Conservation (phyloP, 208 protist species). For the Leishmania braziliensis region DNA sequence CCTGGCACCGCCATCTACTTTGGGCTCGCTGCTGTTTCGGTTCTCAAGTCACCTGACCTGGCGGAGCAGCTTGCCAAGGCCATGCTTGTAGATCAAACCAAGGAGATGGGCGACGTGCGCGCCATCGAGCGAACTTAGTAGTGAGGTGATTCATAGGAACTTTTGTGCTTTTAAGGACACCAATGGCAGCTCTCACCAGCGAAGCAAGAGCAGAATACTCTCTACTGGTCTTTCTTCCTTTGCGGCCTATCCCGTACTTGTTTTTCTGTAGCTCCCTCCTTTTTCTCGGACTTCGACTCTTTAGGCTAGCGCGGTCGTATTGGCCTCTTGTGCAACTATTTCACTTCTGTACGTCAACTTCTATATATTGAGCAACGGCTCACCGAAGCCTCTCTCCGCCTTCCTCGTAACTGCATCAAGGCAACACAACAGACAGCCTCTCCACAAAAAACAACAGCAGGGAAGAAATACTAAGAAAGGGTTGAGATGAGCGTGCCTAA, state of each 20-base stretch:
- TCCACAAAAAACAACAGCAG: not conserved
- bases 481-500: not conserved
- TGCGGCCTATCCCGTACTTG: not conserved
- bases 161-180: not conserved
- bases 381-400: not conserved
- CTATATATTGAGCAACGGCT: not conserved
- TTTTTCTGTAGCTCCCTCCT: conserved; percentile 2
- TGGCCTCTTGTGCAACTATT: not conserved
- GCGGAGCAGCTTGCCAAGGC: conserved; percentile 68
- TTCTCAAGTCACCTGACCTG: conserved; percentile 64
- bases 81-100: conserved; percentile 61
- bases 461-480: not conserved
- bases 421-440: not conserved
- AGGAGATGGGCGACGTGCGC: conserved; percentile 34
- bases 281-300: not conserved
- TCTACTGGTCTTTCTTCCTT: conserved; percentile 4
- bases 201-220: not conserved
- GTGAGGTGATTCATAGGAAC: not conserved
- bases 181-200: not conserved
- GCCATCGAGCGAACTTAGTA: conserved; percentile 12
- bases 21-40: conserved; percentile 69
- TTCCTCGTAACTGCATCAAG: not conserved
- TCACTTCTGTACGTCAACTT: not conserved
- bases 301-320: not conserved
- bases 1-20: conserved; percentile 89